phyloP scores from a whole-genome alignment of 371 early-diverging fungal genomes.

The Rhizopus delemar region DNA sequence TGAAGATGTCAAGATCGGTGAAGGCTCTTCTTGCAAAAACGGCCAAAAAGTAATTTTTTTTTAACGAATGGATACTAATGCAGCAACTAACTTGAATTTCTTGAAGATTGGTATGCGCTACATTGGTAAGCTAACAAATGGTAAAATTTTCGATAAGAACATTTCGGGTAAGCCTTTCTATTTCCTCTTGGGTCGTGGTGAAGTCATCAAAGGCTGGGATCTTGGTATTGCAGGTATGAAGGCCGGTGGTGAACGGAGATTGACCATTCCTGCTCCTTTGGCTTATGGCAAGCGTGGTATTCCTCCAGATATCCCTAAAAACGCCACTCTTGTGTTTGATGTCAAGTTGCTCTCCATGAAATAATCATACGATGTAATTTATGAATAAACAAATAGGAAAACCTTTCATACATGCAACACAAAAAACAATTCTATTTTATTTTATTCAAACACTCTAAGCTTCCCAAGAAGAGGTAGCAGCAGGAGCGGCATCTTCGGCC shows the following conservation, averaged over 20 bases:
- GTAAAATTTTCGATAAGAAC: conserved; percentile 95
- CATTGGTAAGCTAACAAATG: conserved; percentile 86
- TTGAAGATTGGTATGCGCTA: conserved; percentile 75
- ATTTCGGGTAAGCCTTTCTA: conserved; percentile 86
- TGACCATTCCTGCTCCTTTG: conserved; percentile 83
- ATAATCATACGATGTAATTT: conserved; percentile 12
- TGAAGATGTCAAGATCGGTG: conserved; percentile 80
- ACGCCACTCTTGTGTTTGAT: conserved; percentile 86
- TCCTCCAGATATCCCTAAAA: conserved; percentile 87
- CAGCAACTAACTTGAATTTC: background rate
- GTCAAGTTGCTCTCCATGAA: conserved; percentile 48
- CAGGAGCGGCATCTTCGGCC: no score
- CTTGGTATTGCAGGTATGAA: conserved; percentile 88
- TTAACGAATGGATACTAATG: no score
- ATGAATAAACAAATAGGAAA: background rate
- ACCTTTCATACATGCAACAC: no score
- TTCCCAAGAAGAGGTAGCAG: no score
- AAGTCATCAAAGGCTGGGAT: conserved; percentile 97
- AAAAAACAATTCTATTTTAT: no score
- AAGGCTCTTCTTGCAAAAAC: conserved; percentile 75
- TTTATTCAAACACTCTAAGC: no score
- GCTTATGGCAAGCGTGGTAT: conserved; percentile 89
- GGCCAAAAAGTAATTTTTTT: conserved; percentile 61
- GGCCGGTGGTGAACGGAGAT: conserved; percentile 85
- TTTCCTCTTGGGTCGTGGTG: conserved; percentile 86